Evolutionary conservation across 1,284 basidiomycete genomes (phyloP).

Genomic region (Tilletia indica): DNA sequence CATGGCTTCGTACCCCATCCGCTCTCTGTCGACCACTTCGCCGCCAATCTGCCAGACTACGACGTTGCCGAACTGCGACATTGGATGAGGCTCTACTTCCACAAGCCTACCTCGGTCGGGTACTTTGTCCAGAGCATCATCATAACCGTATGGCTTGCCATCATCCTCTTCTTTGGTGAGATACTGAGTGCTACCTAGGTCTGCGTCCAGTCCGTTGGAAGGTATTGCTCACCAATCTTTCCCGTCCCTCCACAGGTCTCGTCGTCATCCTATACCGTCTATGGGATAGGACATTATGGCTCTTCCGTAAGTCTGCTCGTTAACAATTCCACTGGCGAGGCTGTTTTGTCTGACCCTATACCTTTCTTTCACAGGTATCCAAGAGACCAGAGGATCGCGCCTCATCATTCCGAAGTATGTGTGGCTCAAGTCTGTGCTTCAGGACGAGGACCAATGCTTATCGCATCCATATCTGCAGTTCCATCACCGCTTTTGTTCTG

Average conservation of each 20-base stretch:
- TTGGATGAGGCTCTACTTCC: constrained; percentile 15
- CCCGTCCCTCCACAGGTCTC: not conserved
- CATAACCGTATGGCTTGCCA: not conserved
- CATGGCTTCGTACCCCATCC: not conserved
- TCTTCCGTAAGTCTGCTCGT: not conserved
- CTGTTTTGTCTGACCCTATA: not conserved
- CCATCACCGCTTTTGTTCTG: constrained; percentile 6
- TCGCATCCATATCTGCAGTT: not conserved
- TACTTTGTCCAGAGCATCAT: constrained; percentile 10
- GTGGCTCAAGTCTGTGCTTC: too few species aligned
- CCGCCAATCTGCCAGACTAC: constrained; percentile 6
- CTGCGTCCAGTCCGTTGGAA: not conserved
- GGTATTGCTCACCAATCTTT: not conserved
- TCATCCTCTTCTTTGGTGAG: not conserved
- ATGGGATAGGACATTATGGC: not conserved
- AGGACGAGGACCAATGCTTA: not conserved
- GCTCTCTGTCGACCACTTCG: constrained; percentile 7
- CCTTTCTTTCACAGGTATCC: not conserved
- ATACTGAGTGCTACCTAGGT: not conserved
- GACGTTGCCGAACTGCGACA: not conserved
- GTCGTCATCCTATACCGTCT: not conserved
- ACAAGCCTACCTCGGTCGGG: not conserved
- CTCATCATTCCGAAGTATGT: constrained; percentile 14
- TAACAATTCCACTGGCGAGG: not conserved
- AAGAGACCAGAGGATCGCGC: not conserved